Evolutionary conservation across 78 protist species (phyloP), one percentile per base, ranked within the genome.

Genomic region (Dictyostelium firmibasis): DNA sequence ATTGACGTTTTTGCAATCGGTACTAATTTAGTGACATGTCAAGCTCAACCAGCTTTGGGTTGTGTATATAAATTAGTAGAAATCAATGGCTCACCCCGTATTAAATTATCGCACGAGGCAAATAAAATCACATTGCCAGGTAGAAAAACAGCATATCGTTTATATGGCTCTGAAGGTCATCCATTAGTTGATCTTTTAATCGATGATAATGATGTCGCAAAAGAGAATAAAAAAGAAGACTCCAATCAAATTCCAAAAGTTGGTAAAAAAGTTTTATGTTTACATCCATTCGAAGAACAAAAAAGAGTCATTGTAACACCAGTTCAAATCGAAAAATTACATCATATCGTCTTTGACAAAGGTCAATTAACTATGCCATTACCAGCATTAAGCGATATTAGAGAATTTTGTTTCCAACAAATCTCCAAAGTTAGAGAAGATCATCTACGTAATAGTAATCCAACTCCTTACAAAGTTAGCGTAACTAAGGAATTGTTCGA

Each of bases 41-140:
- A 95, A 78, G 92, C 96, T 0, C 98, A 97, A 47, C 99, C 99
- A 44, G 99, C 99, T 23, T 95, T 98, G 13, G 99, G 99, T 13
- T 95, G 98, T 57, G 99, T 98, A 11, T 98, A 93, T 96, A 98
- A 98, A 86, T 88, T 98, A 43, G 98, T 97, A 0, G 97, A 95
- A 85, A 38, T 98, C 69, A 69, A 91, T 38, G 97, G 95, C 31
- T 1, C 29, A 4, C 98, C 99, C 18, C 38, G 98, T 38, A 98
- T 98, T 88, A 98, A 98, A 85, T 67, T 98, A 13, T 86, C 97
- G 0, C 81, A 97, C 11, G 95, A 96, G 13, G 50, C 96, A 25
- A 72, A 47, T 53, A 97, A 97, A 86, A 93, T 97, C 72, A 96
- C 97, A 35, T 20, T 98, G 3, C 99, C 99, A 7, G 97, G 98